Conservation (phyloP, 352 stramenopile genomes). For the Albugo candida region DNA sequence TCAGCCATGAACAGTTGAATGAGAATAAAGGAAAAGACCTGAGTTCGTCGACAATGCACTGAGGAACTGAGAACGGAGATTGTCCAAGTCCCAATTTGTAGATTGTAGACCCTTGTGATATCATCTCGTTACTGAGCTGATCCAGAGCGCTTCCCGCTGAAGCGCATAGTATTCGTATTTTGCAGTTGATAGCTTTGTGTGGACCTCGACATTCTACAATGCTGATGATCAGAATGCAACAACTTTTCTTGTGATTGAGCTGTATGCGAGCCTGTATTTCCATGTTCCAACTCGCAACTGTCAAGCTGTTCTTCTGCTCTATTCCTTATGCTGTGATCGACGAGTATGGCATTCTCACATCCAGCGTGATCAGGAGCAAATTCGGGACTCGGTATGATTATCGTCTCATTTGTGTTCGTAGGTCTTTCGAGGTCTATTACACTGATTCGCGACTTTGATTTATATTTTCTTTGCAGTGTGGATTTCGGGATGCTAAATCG, state of each 20-base stretch:
- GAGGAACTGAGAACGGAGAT: conserved; percentile 69
- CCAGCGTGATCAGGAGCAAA: no score
- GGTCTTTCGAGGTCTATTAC: no score
- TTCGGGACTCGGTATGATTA: no score
- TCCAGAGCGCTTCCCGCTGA: conserved; percentile 59
- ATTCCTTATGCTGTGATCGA: no score
- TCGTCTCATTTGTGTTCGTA: no score
- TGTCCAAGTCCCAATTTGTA: conserved; percentile 75
- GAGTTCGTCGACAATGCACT: conserved; percentile 76
- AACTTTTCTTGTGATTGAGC: no score
- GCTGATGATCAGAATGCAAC: no score
- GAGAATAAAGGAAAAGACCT: conserved; percentile 20
- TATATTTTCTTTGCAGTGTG: conserved; percentile 57
- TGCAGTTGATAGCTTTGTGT: conserved; percentile 71
- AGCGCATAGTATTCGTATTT: conserved; percentile 69
- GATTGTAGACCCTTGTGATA: conserved; percentile 52
- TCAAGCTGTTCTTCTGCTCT: no score
- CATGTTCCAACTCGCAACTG: no score
- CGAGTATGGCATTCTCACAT: no score
- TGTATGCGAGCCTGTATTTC: no score
- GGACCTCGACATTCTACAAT: conserved; percentile 13
- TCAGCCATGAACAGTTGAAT: background rate
- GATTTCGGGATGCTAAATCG: conserved; percentile 47
- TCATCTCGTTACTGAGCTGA: conserved; percentile 74
- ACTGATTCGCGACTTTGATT: background rate